Evolutionary conservation across 73 alveolate genomes (phyloP).

Genomic region (Paramecium bursaria): DNA sequence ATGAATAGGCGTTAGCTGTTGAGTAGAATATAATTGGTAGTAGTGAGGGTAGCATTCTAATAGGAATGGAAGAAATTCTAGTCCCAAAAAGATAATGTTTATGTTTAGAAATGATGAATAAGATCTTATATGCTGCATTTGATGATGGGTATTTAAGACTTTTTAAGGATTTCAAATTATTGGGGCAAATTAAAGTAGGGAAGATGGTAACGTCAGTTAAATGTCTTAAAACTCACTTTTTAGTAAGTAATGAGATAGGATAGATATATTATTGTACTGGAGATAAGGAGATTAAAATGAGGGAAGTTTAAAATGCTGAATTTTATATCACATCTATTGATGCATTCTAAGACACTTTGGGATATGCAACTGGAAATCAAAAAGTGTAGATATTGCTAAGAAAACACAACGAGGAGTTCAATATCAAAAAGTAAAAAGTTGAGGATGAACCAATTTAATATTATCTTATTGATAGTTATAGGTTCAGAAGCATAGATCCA

Average conservation of each 20-base stretch:
- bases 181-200: conserved; percentile 49
- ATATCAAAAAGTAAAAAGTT: background rate
- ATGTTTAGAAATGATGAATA: background rate
- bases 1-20: background rate
- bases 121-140: conserved; percentile 10
- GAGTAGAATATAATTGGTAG: conserved; percentile 14
- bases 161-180: conserved; percentile 32
- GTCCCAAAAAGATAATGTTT: conserved; percentile 50
- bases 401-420: conserved; percentile 30
- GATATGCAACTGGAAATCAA: conserved; percentile 37
- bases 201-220: background rate
- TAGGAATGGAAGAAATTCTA: conserved; percentile 25
- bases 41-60: conserved; percentile 22
- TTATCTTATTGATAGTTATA: conserved; percentile 54
- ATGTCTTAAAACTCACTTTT: background rate
- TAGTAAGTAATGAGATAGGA: conserved; percentile 32
- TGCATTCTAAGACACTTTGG: background rate
- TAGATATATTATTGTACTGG: conserved; percentile 46
- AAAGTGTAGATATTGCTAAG: conserved; percentile 12
- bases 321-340: conserved; percentile 16
- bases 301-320: conserved; percentile 33
- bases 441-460: background rate
- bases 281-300: conserved; percentile 20
- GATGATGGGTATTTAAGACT: conserved; percentile 40
- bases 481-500: conserved; percentile 40